phyloP scores from a whole-genome alignment of 768 basidiomycete genomes.

The Russula earlei region DNA sequence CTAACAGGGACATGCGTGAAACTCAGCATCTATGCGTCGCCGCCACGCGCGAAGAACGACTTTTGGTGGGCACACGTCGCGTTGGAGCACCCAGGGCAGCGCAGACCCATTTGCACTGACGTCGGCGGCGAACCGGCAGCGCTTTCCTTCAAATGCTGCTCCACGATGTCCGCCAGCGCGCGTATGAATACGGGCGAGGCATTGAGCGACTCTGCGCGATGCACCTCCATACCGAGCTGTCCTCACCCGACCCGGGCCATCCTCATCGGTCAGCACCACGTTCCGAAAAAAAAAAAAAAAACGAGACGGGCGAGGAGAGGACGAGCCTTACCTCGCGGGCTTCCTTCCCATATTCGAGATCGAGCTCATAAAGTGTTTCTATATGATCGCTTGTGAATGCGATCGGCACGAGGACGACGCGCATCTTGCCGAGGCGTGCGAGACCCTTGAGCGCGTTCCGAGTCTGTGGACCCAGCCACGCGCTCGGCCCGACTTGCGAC shows the following conservation, averaged over 20 bases:
- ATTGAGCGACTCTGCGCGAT: constrained; percentile 86
- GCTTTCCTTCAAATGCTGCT: constrained; percentile 65
- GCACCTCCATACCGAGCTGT: constrained; percentile 85
- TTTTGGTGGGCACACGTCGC: constrained; percentile 81
- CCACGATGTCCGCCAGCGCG: constrained; percentile 85
- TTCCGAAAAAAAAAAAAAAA: too few species aligned
- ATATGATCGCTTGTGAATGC: constrained; percentile 99
- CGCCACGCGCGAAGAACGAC: constrained; percentile 79
- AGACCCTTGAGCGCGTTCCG: constrained; percentile 83
- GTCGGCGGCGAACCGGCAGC: constrained; percentile 50
- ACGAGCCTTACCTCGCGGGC: constrained; percentile 82
- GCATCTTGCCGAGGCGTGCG: constrained; percentile 65
- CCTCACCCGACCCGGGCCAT: not conserved
- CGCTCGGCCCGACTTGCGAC: constrained; percentile 91
- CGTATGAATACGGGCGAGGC: constrained; percentile 94
- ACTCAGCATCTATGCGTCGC: constrained; percentile 29
- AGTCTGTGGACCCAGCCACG: constrained; percentile 99
- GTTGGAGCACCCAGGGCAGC: constrained; percentile 93
- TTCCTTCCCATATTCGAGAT: constrained; percentile 87
- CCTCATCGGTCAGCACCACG: not conserved
- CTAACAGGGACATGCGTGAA: too few species aligned
- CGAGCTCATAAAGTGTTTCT: constrained; percentile 95
- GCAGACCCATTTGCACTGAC: constrained; percentile 71
- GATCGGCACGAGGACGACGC: constrained; percentile 81
- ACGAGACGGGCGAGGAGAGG: too few species aligned